Base-by-base conservation (phyloP, 805 yeast species). In the Tetrapisispora fleetii region DNA sequence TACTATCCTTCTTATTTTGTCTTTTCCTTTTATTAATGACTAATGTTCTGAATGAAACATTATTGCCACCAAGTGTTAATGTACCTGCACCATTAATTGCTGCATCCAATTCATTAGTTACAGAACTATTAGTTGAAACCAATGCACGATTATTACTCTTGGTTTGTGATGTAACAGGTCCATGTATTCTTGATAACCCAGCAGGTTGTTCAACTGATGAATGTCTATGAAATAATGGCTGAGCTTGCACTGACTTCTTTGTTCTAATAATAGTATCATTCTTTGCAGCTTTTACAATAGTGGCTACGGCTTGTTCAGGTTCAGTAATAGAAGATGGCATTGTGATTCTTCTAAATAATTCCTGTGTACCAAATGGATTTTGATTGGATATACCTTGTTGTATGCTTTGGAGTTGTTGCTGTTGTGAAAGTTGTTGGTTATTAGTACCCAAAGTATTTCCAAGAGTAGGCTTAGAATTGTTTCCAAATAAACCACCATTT, bases 351-450 rank as follows among this genome's bases (percentile, higher is more conserved):
- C 65, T 52, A 57, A 86, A 88, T 46, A 90, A 69, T 6, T 89
- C 85, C 56, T 82, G 81, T 43, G 78, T 75, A 1, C 96, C 95
- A 61, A 86, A 90, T 40, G 96, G 96, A 60, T 63, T 57, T 37
- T 50, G 73, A 72, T 49, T 68, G 71, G 47, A 67, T 60, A 32
- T 68, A 55, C 40, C 74, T 67, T 47, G 68, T 52, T 60, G 64
- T 48, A 54, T 57, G 18, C 17, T 37, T 21, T 41, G 44, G 47
- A 53, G 57, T 24, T 65, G 54, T 17, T 35, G 52, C 10, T 39
- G 37, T 33, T 46, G 47, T 14, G 52, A 60, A 69, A 45, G 1
- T 18, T 28, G 28, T 8, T 30, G 37, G 18, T n/a, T 38, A 21
- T 74, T 76, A 46, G 74, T 73, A 11, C 70, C 59, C 4, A 70